These are phyloP conservation scores for Suhomyces sp. DNA, from an alignment of 805 yeast genomes.

Conservation along the genomic window DNA sequence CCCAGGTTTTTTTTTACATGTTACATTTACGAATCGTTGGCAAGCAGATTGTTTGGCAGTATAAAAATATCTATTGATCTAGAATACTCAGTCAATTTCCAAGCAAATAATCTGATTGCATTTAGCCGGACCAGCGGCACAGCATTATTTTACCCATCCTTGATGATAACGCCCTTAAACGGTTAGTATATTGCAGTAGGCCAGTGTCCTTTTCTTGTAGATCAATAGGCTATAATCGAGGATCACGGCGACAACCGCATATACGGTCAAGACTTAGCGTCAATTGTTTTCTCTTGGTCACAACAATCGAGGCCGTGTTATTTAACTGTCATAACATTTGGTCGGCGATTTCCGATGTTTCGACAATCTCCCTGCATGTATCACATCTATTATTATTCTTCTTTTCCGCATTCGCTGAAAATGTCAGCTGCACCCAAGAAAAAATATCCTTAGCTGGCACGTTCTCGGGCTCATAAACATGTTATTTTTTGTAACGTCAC, in stretches of 20 bases:
- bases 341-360: neutral
- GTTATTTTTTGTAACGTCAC: neutral
- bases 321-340: neutral
- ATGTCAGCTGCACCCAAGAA: neutral
- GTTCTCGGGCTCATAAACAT: neutral
- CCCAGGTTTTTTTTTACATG: neutral
- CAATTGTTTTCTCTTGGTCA: neutral
- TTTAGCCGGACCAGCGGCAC: neutral
- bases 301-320: neutral
- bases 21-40: neutral
- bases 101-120: neutral
- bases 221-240: too few species aligned
- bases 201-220: too few species aligned
- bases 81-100: neutral
- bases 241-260: neutral
- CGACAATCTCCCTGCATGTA: neutral
- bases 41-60: neutral
- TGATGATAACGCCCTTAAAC: neutral
- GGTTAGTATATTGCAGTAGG: too few species aligned
- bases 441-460: neutral
- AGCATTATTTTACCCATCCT: neutral
- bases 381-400: neutral
- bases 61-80: neutral
- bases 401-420: neutral
- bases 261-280: neutral